phyloP scores from a whole-genome alignment of 2,329 filamentous ascomycete species.

The Sclerotinia subarctica region DNA sequence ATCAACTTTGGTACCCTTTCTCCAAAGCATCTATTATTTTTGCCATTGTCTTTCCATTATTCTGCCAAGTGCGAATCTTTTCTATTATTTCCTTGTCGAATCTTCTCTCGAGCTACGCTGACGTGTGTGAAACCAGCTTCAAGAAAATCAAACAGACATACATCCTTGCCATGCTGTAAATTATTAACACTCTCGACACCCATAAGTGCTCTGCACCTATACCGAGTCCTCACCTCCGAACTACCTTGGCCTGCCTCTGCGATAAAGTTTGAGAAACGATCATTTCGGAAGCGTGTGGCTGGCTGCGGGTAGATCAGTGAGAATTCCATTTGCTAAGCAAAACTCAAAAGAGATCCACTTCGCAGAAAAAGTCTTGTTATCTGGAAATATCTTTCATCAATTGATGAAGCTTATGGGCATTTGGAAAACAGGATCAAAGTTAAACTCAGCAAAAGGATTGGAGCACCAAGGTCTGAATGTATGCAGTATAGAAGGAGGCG shows the following conservation, averaged over 20 bases:
- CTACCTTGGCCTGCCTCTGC: not conserved
- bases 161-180: constrained; percentile 29
- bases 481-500: constrained; percentile 16
- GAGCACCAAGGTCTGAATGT: constrained; percentile 13
- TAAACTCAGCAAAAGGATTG: constrained; percentile 2
- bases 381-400: not conserved
- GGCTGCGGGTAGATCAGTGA: constrained; percentile 12
- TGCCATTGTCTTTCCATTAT: not conserved
- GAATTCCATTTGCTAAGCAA: constrained; percentile 18
- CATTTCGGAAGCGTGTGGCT: constrained; percentile 3
- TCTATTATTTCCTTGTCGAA: not conserved
- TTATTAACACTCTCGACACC: constrained; percentile 21
- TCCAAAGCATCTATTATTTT: not conserved
- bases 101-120: not conserved
- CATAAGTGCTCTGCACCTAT: constrained; percentile 20
- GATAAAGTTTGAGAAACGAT: not conserved
- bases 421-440: not conserved
- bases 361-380: constrained; percentile 16
- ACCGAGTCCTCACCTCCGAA: constrained; percentile 16
- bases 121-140: constrained; percentile 17
- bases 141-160: constrained; percentile 13
- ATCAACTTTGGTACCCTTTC: not conserved
- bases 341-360: constrained; percentile 18
- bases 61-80: not conserved
- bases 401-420: not conserved